Evolutionary conservation across 2,329 filamentous ascomycete species (phyloP), one percentile per base, ranked within the genome.

Genomic region (Botrytis aclada): DNA sequence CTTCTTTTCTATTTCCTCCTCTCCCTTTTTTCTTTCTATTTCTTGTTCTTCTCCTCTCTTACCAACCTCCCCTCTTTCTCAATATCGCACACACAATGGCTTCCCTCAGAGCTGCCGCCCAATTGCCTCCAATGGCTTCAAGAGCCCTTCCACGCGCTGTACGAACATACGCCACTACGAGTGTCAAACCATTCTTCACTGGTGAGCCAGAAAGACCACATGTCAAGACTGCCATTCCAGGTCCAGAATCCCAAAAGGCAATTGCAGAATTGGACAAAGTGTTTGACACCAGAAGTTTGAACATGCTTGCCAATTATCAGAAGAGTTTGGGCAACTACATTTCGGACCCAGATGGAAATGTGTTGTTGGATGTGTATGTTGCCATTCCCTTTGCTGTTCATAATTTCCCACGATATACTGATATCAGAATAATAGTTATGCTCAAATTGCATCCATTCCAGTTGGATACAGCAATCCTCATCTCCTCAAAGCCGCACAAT

Each of bases 391-490:
- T 25, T 47, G n/a, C 45, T 22, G 10, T 45, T 47, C 2, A 18
- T 29, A 1, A 58, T 29, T 9, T 25, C 14, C 60, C 7, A 10
- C 1, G 54, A 12, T 47, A 39, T 64, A 47, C 74, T 78, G 75
- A 79, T 72, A 78, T 70, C 73, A 70, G 66, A 7, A 54, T 41
- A 34, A 41, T 75, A 89, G 88, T 72, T 93, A 93, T 82, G 90
- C 93, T 69, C 93, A 95, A 83, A 95, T 95, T 80, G 93, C 93
- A 73, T 94, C 92, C 37, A 95, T 95, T 77, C 92, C 93, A 16
- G 89, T 95, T 66, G 93, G 93, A 75, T 95, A 95, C 87, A 94
- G 91, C 86, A 94, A 95, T 82, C 86, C 90, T 18, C 83, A 87
- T 69, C 87, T 95, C 74, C 85, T 89, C 76, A 83, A 87, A 77